These are phyloP conservation scores for Colletotrichum truncatum DNA, from an alignment of 2,329 filamentous ascomycete species.

Conservation along the genomic window DNA sequence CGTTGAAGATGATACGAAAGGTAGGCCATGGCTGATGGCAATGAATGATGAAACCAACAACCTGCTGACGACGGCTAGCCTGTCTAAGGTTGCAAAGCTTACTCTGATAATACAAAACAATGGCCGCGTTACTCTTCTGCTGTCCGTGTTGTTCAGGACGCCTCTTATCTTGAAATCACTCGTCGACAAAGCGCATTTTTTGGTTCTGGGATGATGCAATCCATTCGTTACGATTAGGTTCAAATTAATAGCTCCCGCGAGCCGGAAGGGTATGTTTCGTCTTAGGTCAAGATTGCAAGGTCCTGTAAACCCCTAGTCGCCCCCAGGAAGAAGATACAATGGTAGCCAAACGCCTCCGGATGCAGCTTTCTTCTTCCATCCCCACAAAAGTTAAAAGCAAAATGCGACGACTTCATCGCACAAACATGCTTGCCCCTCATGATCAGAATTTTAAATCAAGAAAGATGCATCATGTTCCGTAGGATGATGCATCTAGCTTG, in stretches of 20 bases:
- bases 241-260: not conserved
- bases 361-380: not conserved
- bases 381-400: not conserved
- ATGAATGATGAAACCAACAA: not conserved
- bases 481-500: conserved; percentile 59
- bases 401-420: not conserved
- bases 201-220: no score
- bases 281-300: conserved; percentile 8
- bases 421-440: not conserved
- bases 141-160: no score
- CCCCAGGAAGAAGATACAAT: not conserved
- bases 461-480: conserved; percentile 42
- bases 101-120: not conserved
- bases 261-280: not conserved
- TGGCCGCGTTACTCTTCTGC: not conserved
- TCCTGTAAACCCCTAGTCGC: not conserved
- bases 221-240: not conserved
- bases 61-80: not conserved
- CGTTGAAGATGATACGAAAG: not conserved
- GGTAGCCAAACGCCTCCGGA: conserved; percentile 15
- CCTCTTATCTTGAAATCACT: no score
- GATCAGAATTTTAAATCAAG: not conserved
- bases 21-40: not conserved
- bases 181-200: no score
- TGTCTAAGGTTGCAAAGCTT: not conserved